phyloP scores from a whole-genome alignment of 2,329 filamentous ascomycete genomes.

The Fusarium buxicola region DNA sequence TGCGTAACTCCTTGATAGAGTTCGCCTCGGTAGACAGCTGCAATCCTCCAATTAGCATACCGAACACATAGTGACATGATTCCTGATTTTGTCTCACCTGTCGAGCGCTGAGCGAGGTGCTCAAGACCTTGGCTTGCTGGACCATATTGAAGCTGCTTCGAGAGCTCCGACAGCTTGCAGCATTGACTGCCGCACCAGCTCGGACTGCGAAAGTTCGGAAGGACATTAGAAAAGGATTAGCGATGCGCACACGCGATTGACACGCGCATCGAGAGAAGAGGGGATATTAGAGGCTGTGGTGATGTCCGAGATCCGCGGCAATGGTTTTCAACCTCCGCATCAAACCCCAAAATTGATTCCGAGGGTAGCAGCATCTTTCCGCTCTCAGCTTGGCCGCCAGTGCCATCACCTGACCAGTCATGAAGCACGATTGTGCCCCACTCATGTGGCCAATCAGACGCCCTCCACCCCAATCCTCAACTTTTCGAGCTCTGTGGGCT shows the following conservation, averaged over 20 bases:
- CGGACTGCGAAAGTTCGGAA: constrained; percentile 64
- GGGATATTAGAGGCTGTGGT: constrained; percentile 29
- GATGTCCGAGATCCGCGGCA: constrained; percentile 45
- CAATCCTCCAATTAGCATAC: constrained; percentile 27
- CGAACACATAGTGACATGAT: neutral
- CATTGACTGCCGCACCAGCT: constrained; percentile 63
- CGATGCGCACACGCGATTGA: constrained; percentile 52
- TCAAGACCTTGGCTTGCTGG: constrained; percentile 79
- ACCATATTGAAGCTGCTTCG: constrained; percentile 73
- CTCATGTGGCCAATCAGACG: constrained; percentile 45
- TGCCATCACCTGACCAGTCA: constrained; percentile 38
- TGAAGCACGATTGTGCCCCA: constrained; percentile 1
- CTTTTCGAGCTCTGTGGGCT: constrained; percentile 50
- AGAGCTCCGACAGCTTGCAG: constrained; percentile 57
- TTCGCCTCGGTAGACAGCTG: constrained; percentile 53
- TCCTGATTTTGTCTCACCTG: constrained; percentile 40
- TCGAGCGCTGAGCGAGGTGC: constrained; percentile 63
- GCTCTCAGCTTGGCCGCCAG: constrained; percentile 11
- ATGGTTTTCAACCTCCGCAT: constrained; percentile 49
- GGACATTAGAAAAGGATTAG: constrained; percentile 63
- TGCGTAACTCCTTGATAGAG: constrained; percentile 66
- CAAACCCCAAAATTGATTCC: constrained; percentile 44
- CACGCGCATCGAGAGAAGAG: constrained; percentile 51
- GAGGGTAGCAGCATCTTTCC: constrained; percentile 40
- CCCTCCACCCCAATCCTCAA: constrained; percentile 31